A percentile compares a stretch with the other conserved stretches of the same genome.
Conservation (phyloP, 2,329 filamentous ascomycete species). For the Monilinia fructigena region DNA sequence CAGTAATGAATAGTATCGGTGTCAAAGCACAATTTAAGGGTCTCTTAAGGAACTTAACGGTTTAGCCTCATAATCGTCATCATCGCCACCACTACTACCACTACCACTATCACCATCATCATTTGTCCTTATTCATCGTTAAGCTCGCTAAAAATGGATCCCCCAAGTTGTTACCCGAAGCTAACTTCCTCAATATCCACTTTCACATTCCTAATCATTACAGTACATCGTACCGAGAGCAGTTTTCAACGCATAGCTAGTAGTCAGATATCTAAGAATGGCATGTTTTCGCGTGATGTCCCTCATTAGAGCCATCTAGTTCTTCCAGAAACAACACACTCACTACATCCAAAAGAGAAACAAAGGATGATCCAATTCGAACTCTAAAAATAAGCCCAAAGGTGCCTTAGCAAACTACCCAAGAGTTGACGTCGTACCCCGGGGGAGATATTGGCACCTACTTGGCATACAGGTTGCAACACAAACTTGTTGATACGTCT, state of each 20-base stretch:
- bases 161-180: neutral
- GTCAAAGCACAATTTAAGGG: neutral
- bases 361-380: neutral
- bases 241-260: too few species aligned
- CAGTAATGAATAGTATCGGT: neutral
- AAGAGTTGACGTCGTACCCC: neutral
- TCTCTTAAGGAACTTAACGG: neutral
- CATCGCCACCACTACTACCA: neutral
- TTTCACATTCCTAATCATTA: too few species aligned
- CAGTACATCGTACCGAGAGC: too few species aligned
- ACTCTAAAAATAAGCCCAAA: neutral
- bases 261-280: too few species aligned
- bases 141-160: neutral
- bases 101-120: neutral
- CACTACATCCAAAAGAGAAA: neutral
- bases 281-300: too few species aligned
- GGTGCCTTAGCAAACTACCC: neutral
- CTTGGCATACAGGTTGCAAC: neutral
- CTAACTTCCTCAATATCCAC: neutral
- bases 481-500: neutral
- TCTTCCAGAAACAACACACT: neutral
- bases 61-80: neutral
- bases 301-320: too few species aligned
- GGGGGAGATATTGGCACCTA: neutral
- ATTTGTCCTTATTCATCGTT: neutral